Percentiles rank a stretch among this genome's conserved stretches.
Conservation (phyloP, 2,329 filamentous ascomycete species). For the Lizonia empirigonia region DNA sequence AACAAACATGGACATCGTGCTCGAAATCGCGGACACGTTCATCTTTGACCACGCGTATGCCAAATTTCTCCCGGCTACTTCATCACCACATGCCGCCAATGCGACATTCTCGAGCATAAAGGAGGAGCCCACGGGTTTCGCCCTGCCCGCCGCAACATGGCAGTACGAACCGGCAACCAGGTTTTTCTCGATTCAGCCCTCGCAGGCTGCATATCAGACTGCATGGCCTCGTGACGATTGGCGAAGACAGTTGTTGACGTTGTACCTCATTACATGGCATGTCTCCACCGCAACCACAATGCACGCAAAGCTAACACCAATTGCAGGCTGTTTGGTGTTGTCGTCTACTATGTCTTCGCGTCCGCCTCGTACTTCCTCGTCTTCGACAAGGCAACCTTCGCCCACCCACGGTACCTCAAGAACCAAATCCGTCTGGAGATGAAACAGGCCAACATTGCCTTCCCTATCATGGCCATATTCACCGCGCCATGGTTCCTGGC, state of each 20-base stretch:
- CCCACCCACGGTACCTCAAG: slow-evolving; percentile 93
- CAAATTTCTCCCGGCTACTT: slow-evolving; percentile 63
- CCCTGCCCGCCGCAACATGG: slow-evolving; percentile 53
- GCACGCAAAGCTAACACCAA: slow-evolving; percentile 15
- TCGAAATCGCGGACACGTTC: slow-evolving; percentile 83
- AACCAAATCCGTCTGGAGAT: slow-evolving; percentile 91
- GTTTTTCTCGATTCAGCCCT: slow-evolving; percentile 72
- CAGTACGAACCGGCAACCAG: slow-evolving; percentile 74
- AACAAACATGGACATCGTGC: slow-evolving; percentile 80
- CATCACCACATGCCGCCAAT: slow-evolving; percentile 59
- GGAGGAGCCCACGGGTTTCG: slow-evolving; percentile 45
- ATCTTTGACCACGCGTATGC: slow-evolving; percentile 82
- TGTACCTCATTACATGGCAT: slow-evolving; percentile 88
- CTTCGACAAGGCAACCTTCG: slow-evolving; percentile 87
- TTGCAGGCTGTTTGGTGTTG: slow-evolving; percentile 79
- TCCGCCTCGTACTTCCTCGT: slow-evolving; percentile 83
- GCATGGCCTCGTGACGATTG: slow-evolving; percentile 77
- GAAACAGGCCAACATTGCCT: slow-evolving; percentile 72
- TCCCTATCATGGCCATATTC: slow-evolving; percentile 82
- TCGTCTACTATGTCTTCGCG: slow-evolving; percentile 85
- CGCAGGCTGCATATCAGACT: slow-evolving; percentile 79
- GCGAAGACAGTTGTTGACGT: slow-evolving; percentile 72
- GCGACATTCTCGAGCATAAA: slow-evolving; percentile 60
- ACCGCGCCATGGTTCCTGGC: slow-evolving; percentile 81
- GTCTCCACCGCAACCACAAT: not conserved